Evolutionary conservation across 2,329 filamentous ascomycete species (phyloP).

Genomic region (Hymenoscyphus scutula): DNA sequence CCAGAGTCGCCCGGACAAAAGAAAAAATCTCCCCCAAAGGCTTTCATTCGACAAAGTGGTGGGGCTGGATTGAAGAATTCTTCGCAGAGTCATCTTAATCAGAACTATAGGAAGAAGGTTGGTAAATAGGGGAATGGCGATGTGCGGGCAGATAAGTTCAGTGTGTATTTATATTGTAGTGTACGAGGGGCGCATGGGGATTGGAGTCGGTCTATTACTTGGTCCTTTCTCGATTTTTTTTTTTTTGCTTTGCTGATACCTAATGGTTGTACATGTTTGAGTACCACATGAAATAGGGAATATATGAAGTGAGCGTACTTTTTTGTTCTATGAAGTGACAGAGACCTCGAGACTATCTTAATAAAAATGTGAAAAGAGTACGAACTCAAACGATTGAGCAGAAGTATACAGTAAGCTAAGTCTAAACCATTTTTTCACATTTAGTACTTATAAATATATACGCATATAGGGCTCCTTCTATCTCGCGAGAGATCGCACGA

Average conservation of each 20-base stretch:
- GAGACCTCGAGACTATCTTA: too few species aligned
- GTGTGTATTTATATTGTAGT: not conserved
- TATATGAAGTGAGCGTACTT: not conserved
- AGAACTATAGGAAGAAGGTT: constrained; percentile 11
- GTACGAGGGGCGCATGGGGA: not conserved
- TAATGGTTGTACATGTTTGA: not conserved
- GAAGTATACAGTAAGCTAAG: too few species aligned
- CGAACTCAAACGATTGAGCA: too few species aligned
- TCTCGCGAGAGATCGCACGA: too few species aligned
- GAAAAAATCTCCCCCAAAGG: not conserved
- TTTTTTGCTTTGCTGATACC: not conserved
- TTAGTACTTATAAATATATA: too few species aligned
- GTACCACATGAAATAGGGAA: not conserved
- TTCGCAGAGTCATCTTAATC: constrained; percentile 7
- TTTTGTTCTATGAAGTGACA: not conserved
- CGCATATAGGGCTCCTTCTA: too few species aligned
- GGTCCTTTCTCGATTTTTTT: not conserved
- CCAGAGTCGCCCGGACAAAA: not conserved
- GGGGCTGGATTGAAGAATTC: not conserved
- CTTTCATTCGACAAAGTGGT: not conserved
- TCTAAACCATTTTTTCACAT: too few species aligned
- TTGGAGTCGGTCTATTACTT: not conserved
- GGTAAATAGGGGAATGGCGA: not conserved
- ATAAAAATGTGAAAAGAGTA: too few species aligned
- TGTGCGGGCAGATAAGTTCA: not conserved